These are phyloP conservation scores for Dinochytrium kinnereticum DNA, from an alignment of 371 early-diverging fungal genomes.

Conservation along the genomic window DNA sequence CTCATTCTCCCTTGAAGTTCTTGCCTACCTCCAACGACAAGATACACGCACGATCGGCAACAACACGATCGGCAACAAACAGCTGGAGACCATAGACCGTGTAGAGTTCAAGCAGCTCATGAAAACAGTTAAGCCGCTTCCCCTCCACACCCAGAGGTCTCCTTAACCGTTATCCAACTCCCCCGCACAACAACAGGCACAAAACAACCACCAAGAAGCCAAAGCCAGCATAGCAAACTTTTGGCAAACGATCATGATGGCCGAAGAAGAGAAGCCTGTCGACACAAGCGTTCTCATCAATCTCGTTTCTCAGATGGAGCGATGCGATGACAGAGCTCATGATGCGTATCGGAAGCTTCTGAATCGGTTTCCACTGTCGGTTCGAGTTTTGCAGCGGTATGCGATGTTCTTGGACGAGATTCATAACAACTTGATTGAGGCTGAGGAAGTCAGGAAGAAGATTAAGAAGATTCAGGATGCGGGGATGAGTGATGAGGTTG, in stretches of 20 bases:
- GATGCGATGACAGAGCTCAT: slow-evolving; percentile 26
- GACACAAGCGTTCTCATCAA: slow-evolving; percentile 29
- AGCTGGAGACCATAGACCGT: slow-evolving; percentile 37
- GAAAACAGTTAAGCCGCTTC: slow-evolving; percentile 25
- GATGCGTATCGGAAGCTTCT: slow-evolving; percentile 23
- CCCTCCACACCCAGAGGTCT: too few species aligned
- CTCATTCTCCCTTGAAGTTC: slow-evolving; percentile 27
- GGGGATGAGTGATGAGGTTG: slow-evolving; percentile 33
- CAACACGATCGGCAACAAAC: slow-evolving; percentile 21
- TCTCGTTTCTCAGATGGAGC: slow-evolving; percentile 38
- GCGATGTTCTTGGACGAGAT: slow-evolving; percentile 35
- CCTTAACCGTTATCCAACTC: not conserved
- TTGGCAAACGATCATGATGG: slow-evolving; percentile 37
- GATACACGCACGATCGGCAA: slow-evolving; percentile 13
- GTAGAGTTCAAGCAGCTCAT: slow-evolving; percentile 41
- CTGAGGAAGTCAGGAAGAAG: slow-evolving; percentile 22
- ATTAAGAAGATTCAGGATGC: slow-evolving; percentile 35
- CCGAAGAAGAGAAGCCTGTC: slow-evolving; percentile 25
- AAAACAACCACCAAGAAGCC: slow-evolving; percentile 26
- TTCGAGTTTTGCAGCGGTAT: slow-evolving; percentile 26
- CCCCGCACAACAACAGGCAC: slow-evolving; percentile 16
- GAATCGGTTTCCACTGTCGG: slow-evolving; percentile 27
- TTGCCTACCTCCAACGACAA: slow-evolving; percentile 30
- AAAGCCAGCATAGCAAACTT: slow-evolving; percentile 30
- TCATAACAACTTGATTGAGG: slow-evolving; percentile 33